Evolutionary conservation across 139 green algal species (phyloP), one percentile per base, ranked within the genome.

Genomic region (Coelastrella sp.): DNA sequence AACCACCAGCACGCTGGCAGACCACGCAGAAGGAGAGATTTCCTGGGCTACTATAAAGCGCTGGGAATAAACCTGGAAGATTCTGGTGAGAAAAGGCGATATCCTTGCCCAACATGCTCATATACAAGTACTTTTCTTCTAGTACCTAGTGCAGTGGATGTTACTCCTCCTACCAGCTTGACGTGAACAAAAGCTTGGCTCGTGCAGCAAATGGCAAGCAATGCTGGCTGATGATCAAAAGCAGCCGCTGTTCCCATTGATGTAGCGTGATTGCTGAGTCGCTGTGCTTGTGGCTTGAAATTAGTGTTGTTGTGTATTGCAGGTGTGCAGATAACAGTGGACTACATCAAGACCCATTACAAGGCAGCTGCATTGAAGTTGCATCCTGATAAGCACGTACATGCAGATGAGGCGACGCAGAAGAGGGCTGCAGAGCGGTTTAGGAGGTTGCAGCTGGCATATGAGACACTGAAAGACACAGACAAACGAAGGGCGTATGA

Each of bases 31-130:
- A 78, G 86, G 48, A 68, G 85, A n/a, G 94, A 97, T 81, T 94
- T 94, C 75, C 71, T 97, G 4, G 94, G 93, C 1, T 97, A 95
- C 90, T 97, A 97, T 87, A 71, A 83, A n/a, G 60, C 91, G 11
- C 82, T 97, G 64, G 93, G 91, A 23, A 71, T 97, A 32, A 86
- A 94, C 5, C 68, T 82, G 1, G 83, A 85, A 15, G 77, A 48
- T 32, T 32, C 13, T 50, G 3, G 69, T 57, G 60, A 81, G 43
- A 17, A 3, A n/a, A 5, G 25, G 25, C 21, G 71, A n/a, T n/a
- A n/a, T n/a, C n/a, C n/a, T n/a, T n/a, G n/a, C n/a, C n/a, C n/a
- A n/a, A n/a, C n/a, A n/a, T n/a, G n/a, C n/a, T n/a, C n/a, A n/a
- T n/a, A n/a, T n/a, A n/a, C n/a, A n/a, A n/a, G n/a, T n/a, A n/a